A percentile compares a stretch with the other conserved stretches of the same genome.
Conservation (phyloP, 2,329 filamentous ascomycete genomes). For the Pseudogymnoascus sp. region DNA sequence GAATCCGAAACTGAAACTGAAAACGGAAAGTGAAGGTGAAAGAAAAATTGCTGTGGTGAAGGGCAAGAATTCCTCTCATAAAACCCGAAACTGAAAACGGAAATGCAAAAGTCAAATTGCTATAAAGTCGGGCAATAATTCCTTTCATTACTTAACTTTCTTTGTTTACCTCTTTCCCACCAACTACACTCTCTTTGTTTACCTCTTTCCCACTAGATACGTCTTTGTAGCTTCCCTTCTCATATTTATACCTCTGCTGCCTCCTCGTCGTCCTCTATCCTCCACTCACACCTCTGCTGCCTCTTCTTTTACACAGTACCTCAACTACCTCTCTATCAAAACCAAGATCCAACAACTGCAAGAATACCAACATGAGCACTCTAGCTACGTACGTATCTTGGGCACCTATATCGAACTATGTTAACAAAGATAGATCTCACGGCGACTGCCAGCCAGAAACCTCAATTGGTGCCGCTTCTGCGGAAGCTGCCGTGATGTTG, state of each 20-base stretch:
- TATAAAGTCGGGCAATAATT: not conserved
- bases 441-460: not conserved
- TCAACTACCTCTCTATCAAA: not conserved
- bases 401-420: not conserved
- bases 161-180: not conserved
- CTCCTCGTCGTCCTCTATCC: not conserved
- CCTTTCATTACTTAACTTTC: not conserved
- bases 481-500: not conserved
- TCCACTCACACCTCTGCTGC: no score
- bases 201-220: not conserved
- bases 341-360: not conserved
- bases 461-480: rapidly evolving
- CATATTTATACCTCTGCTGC: not conserved
- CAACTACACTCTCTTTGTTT: no score
- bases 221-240: not conserved
- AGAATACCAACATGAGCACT: not conserved
- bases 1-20: not conserved
- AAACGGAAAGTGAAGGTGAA: not conserved
- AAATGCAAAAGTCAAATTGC: not conserved
- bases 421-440: not conserved
- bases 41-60: not conserved
- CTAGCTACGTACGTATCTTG: not conserved
- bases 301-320: not conserved
- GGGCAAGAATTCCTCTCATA: not conserved
- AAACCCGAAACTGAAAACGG: not conserved